A percentile compares a stretch with the other conserved stretches of the same genome.
These are phyloP conservation scores for Ustilago lituana DNA, from an alignment of 1,284 basidiomycete species.

Conservation along the genomic window DNA sequence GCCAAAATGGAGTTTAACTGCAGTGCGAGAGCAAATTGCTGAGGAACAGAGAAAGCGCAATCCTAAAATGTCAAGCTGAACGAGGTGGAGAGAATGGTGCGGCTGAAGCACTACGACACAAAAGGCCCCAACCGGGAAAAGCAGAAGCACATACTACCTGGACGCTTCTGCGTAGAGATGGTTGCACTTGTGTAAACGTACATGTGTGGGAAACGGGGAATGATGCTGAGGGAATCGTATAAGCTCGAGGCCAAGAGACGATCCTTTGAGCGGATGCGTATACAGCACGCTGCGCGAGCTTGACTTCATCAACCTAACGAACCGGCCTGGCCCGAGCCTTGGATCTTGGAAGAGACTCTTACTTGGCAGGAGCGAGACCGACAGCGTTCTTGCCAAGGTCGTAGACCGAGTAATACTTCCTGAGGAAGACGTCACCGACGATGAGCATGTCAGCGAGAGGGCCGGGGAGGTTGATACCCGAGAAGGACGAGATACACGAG, in stretches of 20 bases:
- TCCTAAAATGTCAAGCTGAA: neutral
- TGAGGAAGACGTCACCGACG: constrained; percentile 74
- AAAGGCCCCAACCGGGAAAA: too few relatives aligned
- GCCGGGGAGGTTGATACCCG: constrained; percentile 87
- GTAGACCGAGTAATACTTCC: constrained; percentile 93
- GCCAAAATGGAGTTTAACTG: constrained; percentile 10
- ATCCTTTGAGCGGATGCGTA: too few relatives aligned
- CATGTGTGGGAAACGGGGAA: neutral
- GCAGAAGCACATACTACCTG: neutral
- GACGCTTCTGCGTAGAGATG: neutral
- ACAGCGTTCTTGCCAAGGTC: constrained; percentile 85
- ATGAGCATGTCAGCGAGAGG: constrained; percentile 92
- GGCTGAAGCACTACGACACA: neutral
- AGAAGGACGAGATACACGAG: constrained; percentile 94
- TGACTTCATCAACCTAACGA: too few relatives aligned
- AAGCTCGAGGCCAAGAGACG: neutral
- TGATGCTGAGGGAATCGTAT: neutral
- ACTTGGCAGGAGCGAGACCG: constrained; percentile 77
- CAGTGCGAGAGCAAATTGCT: constrained; percentile 9
- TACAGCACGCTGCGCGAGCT: too few relatives aligned
- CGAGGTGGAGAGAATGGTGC: neutral
- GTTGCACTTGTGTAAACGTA: neutral
- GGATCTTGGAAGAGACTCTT: constrained; percentile 28
- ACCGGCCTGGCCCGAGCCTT: neutral
- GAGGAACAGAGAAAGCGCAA: neutral